Percentiles rank a stretch among this genome's conserved stretches.
These are phyloP conservation scores for Geosmithia morbida DNA, from an alignment of 2,329 filamentous ascomycete genomes.

Conservation along the genomic window DNA sequence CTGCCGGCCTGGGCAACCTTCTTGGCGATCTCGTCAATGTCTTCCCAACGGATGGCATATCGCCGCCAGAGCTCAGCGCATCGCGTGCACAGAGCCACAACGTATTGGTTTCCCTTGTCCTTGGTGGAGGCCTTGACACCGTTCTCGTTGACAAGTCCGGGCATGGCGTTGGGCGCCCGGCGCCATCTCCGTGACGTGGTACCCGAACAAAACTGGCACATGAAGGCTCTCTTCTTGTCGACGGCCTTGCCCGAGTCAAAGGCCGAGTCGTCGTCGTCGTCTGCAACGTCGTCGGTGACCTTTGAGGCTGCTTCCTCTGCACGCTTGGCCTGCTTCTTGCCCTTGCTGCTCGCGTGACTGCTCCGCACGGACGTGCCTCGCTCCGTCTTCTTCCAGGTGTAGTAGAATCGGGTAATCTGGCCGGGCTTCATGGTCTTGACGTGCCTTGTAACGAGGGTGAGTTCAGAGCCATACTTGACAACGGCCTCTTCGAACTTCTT, in stretches of 20 bases:
- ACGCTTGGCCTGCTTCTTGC: constrained; percentile 73
- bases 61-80: constrained; percentile 91
- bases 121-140: constrained; percentile 45
- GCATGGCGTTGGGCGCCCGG: constrained; percentile 64
- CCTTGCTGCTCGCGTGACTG: constrained; percentile 72
- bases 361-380: constrained; percentile 83
- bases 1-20: constrained; percentile 70
- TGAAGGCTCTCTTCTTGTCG: constrained; percentile 66
- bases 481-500: constrained; percentile 91
- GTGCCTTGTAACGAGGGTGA: constrained; percentile 68
- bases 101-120: constrained; percentile 61
- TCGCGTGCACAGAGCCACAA: constrained; percentile 75
- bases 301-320: constrained; percentile 58
- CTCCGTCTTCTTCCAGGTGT: constrained; percentile 93
- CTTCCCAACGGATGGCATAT: constrained; percentile 92
- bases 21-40: constrained; percentile 79
- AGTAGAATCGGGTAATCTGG: constrained; percentile 84
- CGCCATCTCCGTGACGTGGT: constrained; percentile 81
- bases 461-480: constrained; percentile 79
- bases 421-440: constrained; percentile 70
- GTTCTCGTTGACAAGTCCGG: constrained; percentile 54
- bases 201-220: constrained; percentile 85
- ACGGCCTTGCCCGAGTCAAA: constrained; percentile 81
- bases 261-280: constrained; percentile 87
- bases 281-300: constrained; percentile 80